Evolutionary conservation across 345 rosid genomes (phyloP), one percentile per base, ranked within the genome.

Genomic region (Nasturtium officinale): DNA sequence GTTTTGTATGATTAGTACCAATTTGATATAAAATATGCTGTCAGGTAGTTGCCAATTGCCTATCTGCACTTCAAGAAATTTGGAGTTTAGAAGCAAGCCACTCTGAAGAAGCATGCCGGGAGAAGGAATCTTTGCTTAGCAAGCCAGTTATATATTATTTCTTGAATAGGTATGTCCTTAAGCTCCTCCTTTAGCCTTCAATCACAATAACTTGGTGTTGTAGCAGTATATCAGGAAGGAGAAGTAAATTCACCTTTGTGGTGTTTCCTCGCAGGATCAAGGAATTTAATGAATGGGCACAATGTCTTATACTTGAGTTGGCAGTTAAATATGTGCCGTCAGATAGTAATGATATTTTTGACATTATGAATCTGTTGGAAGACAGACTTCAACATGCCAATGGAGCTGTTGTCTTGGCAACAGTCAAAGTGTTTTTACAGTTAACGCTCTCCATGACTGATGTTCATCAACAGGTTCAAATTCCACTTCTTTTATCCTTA

Each of bases 371-470:
- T 83, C 92, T 95, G 79, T 89, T 95, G 67, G 99, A 91, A 81
- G 99, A 95, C 86, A 90, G 99, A 79, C 99, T 95, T 78, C 97
- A 95, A 73, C 98, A 95, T 82, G 99, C 99, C 66, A 95, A 95
- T 86, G 98, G 99, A 66, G 99, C 98, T 74, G 98, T 95, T 75
- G 99, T 95, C 55, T 83, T 95, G 76, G 93, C 99, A 50, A 87
- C 94, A 45, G 82, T 83, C 78, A 95, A 90, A 83, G 85, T 95
- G 52, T 95, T 95, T 80, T 82, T 95, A 56, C 93, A 91, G 65
- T 67, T 88, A 80, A 95, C 99, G 42, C 77, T 95, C 77, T 89
- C 98, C 70, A 91, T 95, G 99, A 79, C 90, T 38, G 96, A 95
- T 77, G 96, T 95, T 65, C 99, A 91, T 82, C 97, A 95, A 77